Conservation (phyloP, 192 early-diverging fungal genomes). For the Coemansia furcata region DNA sequence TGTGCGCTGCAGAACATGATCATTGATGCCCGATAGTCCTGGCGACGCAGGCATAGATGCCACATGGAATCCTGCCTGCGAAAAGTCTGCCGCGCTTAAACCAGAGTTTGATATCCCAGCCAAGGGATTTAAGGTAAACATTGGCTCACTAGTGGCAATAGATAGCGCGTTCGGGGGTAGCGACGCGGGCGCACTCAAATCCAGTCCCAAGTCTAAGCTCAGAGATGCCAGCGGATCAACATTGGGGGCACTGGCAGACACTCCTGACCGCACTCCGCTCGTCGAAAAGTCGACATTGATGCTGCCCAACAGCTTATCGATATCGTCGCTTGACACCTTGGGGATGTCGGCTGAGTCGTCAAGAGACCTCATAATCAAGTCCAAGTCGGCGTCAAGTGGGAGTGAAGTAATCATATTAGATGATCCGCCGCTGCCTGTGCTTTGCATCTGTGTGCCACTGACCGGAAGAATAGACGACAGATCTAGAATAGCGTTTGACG, state of each 20-base stretch:
- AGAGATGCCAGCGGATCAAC: constrained; percentile 31
- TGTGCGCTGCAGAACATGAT: background rate
- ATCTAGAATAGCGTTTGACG: constrained; percentile 8
- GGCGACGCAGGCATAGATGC: constrained; percentile 19
- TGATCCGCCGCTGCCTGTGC: background rate
- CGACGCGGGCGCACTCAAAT: constrained; percentile 16
- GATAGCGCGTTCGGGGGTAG: background rate
- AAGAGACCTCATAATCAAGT: constrained; percentile 46
- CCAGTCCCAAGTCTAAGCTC: constrained; percentile 32
- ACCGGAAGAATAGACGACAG: constrained; percentile 23
- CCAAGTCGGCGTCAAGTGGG: constrained; percentile 38
- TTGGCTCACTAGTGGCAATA: background rate
- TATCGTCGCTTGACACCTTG: constrained; percentile 43
- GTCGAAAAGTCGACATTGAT: constrained; percentile 33
- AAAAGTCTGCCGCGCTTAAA: constrained; percentile 2
- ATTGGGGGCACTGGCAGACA: background rate
- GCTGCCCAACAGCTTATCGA: constrained; percentile 47
- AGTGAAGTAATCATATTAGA: constrained; percentile 12
- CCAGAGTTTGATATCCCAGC: constrained; percentile 6
- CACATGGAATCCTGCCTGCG: constrained; percentile 9
- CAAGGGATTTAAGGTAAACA: constrained; percentile 6
- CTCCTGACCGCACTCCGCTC: background rate
- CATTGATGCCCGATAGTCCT: constrained; percentile 6
- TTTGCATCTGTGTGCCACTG: background rate
- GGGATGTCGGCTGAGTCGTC: constrained; percentile 31